These are phyloP conservation scores for Geoglossum cookeanum DNA, from an alignment of 2,329 filamentous ascomycete genomes.

Conservation along the genomic window DNA sequence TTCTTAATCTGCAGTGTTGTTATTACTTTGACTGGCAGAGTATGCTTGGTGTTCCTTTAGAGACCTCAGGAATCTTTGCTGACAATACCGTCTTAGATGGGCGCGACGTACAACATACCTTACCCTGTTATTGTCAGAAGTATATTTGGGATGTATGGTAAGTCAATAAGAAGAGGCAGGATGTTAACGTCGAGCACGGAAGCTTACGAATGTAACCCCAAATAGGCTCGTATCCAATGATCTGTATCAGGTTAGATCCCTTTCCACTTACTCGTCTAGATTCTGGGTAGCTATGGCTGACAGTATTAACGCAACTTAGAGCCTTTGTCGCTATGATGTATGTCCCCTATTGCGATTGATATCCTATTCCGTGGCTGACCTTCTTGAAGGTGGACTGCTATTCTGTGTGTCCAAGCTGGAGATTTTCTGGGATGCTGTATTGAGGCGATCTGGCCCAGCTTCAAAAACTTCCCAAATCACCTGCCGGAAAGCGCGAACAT, in stretches of 20 bases:
- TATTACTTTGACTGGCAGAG: slow-evolving; percentile 27
- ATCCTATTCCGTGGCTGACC: neutral
- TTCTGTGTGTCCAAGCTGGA: slow-evolving; percentile 27
- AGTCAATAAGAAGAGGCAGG: neutral
- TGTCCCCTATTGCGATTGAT: neutral
- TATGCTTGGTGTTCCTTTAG: neutral
- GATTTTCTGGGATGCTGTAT: slow-evolving; percentile 16
- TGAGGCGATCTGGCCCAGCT: slow-evolving; percentile 21
- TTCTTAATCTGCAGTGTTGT: slow-evolving; percentile 28
- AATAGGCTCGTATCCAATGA: slow-evolving; percentile 20
- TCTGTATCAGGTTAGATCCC: slow-evolving; percentile 19
- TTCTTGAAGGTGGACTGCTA: slow-evolving; percentile 23
- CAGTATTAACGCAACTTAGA: slow-evolving; percentile 7
- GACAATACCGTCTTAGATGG: slow-evolving; percentile 15
- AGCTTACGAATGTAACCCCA: neutral
- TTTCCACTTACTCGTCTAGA: slow-evolving; percentile 5
- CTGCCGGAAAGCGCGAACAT: slow-evolving; percentile 16
- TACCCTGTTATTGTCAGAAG: slow-evolving; percentile 26
- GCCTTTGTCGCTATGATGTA: slow-evolving; percentile 24
- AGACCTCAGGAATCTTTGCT: neutral
- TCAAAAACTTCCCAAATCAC: slow-evolving; percentile 21
- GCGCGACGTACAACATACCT: slow-evolving; percentile 19
- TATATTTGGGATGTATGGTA: slow-evolving; percentile 26
- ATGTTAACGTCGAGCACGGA: neutral
- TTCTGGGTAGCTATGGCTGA: neutral